Evolutionary conservation across 2,329 filamentous ascomycete species (phyloP).

Genomic region (Shiraia sp.): DNA sequence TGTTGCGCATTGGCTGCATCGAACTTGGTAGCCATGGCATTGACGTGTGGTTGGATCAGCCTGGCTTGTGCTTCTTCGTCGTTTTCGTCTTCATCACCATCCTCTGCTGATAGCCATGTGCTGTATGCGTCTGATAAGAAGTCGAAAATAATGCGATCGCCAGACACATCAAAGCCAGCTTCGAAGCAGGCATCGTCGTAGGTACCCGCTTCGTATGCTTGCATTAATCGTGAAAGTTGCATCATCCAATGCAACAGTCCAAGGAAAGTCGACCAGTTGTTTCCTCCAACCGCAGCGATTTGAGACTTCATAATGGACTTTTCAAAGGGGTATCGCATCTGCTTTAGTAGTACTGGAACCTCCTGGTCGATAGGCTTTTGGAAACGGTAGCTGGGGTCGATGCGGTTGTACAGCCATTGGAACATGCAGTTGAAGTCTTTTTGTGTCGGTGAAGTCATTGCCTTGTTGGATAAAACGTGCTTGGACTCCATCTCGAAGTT

Average conservation of each 20-base stretch:
- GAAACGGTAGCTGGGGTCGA: constrained; percentile 92
- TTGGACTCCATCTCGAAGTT: constrained; percentile 99
- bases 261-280: constrained; percentile 95
- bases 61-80: constrained; percentile 73
- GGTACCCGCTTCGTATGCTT: constrained; percentile 73
- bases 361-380: constrained; percentile 95
- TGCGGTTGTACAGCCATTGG: constrained; percentile 94
- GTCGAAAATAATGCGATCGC: constrained; percentile 91
- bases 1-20: constrained; percentile 84
- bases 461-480: constrained; percentile 86
- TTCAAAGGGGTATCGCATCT: constrained; percentile 92
- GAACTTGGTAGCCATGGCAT: constrained; percentile 86
- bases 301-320: constrained; percentile 96
- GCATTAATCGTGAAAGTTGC: constrained; percentile 93
- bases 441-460: constrained; percentile 90
- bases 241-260: constrained; percentile 98
- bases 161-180: constrained; percentile 81
- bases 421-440: constrained; percentile 99
- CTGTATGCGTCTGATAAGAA: constrained; percentile 89
- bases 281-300: constrained; percentile 89
- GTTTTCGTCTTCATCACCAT: constrained; percentile 69
- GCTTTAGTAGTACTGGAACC: constrained; percentile 88
- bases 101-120: constrained; percentile 86
- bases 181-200: constrained; percentile 93
- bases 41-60: constrained; percentile 79